Evolutionary conservation across 441 rosid genomes (phyloP).

Genomic region (Pelargonium exstipulatum): DNA sequence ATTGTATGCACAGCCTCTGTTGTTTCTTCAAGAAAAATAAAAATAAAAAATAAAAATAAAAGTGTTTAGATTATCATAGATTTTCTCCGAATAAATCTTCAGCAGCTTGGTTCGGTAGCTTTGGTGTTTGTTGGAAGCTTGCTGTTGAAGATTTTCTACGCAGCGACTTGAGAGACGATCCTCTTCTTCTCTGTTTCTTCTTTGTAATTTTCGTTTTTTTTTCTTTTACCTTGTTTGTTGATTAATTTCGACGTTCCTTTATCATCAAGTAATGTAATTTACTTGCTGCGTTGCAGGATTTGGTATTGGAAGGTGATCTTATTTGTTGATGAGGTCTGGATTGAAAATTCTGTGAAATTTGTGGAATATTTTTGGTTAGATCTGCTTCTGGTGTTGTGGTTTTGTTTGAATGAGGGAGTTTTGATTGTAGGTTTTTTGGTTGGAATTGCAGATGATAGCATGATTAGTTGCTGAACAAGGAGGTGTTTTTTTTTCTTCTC

Average conservation of each 20-base stretch:
- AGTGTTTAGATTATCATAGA: not conserved
- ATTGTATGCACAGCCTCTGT: constrained; percentile 7
- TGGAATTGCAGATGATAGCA: constrained; percentile 32
- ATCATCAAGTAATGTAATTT: constrained; percentile 40
- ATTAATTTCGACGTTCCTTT: constrained; percentile 26
- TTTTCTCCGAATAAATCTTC: constrained; percentile 6
- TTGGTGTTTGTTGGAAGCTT: constrained; percentile 9
- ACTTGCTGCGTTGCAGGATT: constrained; percentile 25
- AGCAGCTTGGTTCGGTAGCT: not conserved
- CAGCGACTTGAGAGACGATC: constrained; percentile 19
- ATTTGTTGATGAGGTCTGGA: constrained; percentile 19
- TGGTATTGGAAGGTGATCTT: constrained; percentile 22
- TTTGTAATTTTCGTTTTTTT: constrained; percentile 27
- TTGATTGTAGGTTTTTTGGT: constrained; percentile 25
- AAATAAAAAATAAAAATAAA: not conserved
- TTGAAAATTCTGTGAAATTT: constrained; percentile 16
- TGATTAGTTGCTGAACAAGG: constrained; percentile 36
- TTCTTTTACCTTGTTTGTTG: constrained; percentile 14
- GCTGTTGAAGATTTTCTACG: constrained; percentile 23
- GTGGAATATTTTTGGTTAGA: constrained; percentile 34
- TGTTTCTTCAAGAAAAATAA: not conserved
- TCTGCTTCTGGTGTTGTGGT: constrained; percentile 32
- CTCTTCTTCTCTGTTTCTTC: constrained; percentile 13
- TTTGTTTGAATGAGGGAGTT: constrained; percentile 20
- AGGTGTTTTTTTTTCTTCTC: constrained; percentile 8